Base-by-base conservation (phyloP, 345 rosid species). In the Noccaea bulbosa region DNA sequence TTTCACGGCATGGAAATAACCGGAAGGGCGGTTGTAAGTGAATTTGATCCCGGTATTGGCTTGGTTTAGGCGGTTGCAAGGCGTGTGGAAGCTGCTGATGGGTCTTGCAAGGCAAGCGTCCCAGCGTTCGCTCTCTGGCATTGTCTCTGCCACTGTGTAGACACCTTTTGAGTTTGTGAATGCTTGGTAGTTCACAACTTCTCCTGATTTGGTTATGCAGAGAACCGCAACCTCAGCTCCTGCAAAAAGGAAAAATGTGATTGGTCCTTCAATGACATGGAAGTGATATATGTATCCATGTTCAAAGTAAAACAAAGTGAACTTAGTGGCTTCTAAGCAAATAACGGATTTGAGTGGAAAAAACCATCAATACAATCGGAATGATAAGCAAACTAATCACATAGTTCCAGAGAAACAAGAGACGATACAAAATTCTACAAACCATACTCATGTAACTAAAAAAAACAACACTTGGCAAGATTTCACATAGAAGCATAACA, bases 141-240 rank as follows among this genome's bases (percentile, higher is more conserved):
- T 91, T 53, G 97, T 94, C 80, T 94, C 97, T 0, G 95, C 97
- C 5, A 94, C 96, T 0, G 84, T 82, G 81, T 94, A 94, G 11
- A 86, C 58, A 37, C 97, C 98, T 74, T 83, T 90, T 0, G 88
- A 78, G 65, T 93, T 83, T 67, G 96, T 89, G 72, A 94, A 94
- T 14, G 98, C 97, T 66, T 94, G 99, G 20, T 94, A 91, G 75
- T 94, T 94, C 53, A 91, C 77, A 24, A 94, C 97, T 77, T 94
- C 96, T 16, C 99, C 95, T 0, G 95, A 81, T 75, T 87, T 94
- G 8, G 98, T 89, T 79, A 94, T 94, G 81, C 98, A 94, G 16
- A 94, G 96, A 55, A 89, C 98, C 6, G 97, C 99, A 30, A 91
- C 99, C 81, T 94, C 99, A 11, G 98, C 97, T 54, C 98, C 99